Percentiles rank a stretch among this genome's conserved stretches.
Conservation (phyloP, 768 basidiomycete genomes). For the Crassisporium funariophilum region DNA sequence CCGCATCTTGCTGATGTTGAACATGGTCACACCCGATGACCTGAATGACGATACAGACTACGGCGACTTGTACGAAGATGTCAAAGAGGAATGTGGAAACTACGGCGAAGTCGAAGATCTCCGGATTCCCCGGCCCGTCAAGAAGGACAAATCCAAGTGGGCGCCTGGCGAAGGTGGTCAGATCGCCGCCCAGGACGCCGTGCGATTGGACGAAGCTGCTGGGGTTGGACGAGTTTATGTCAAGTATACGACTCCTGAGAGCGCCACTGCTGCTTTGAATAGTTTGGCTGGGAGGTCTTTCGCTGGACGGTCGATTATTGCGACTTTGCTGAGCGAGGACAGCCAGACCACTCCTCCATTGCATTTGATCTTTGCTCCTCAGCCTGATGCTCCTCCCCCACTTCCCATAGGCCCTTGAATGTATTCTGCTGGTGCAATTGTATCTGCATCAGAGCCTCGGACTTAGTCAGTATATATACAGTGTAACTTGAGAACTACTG, state of each 20-base stretch:
- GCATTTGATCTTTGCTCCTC: conserved; percentile 80
- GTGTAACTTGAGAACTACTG: too few relatives aligned
- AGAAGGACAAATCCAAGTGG: conserved; percentile 85
- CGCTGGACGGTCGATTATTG: conserved; percentile 84
- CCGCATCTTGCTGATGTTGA: conserved; percentile 93
- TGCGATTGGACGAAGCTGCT: conserved; percentile 80
- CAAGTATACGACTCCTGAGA: conserved; percentile 66
- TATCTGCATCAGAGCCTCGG: too few relatives aligned
- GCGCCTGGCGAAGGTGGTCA: conserved; percentile 50
- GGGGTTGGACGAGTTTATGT: conserved; percentile 98
- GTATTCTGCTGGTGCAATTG: too few relatives aligned
- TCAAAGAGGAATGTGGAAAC: conserved; percentile 85
- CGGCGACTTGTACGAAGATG: conserved; percentile 91
- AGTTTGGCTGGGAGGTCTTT: conserved; percentile 89
- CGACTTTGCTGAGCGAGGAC: conserved; percentile 80
- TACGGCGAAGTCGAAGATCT: conserved; percentile 85
- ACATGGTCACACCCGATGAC: conserved; percentile 97
- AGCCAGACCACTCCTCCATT: conserved; percentile 85
- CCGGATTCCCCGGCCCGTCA: conserved; percentile 85
- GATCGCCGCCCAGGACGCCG: conserved; percentile 65
- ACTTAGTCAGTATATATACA: too few relatives aligned
- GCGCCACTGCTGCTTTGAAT: conserved; percentile 75
- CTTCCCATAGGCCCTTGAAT: too few relatives aligned
- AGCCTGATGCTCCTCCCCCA: conserved; percentile 81
- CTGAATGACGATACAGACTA: conserved; percentile 90